Percentiles rank a stretch among this genome's conserved stretches.
phyloP scores from a whole-genome alignment of 1,284 basidiomycete species.

The Pisolithus thermaeus region DNA sequence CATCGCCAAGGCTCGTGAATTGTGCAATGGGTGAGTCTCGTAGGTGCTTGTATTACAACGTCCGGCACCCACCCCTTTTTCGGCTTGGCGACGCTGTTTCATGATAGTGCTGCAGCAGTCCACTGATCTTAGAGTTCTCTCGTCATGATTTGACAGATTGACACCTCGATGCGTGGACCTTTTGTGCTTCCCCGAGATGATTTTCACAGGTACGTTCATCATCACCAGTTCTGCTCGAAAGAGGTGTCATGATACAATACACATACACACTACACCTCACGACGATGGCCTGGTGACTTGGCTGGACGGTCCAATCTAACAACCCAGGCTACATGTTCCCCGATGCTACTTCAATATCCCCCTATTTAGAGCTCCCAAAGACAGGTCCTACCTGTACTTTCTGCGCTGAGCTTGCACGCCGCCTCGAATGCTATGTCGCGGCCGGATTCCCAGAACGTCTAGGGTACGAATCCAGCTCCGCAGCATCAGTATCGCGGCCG shows the following conservation, averaged over 20 bases:
- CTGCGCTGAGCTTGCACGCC: conserved; percentile 58
- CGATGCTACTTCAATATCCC: conserved; percentile 57
- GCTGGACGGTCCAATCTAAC: too few species aligned
- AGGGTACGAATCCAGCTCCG: conserved; percentile 27
- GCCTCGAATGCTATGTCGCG: conserved; percentile 67
- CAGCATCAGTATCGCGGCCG: not conserved
- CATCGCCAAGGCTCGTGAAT: conserved; percentile 51
- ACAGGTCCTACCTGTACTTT: conserved; percentile 70
- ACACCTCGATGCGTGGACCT: conserved; percentile 69
- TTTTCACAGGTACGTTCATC: conserved; percentile 57
- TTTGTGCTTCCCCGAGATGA: conserved; percentile 89
- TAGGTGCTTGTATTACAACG: not conserved
- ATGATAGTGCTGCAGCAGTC: not conserved
- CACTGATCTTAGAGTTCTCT: not conserved
- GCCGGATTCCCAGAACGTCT: conserved; percentile 80
- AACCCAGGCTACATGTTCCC: conserved; percentile 79
- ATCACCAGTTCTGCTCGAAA: too few species aligned
- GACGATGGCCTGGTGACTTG: too few species aligned
- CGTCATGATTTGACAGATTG: conserved; percentile 40
- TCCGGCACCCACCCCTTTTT: not conserved
- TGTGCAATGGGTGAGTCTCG: conserved; percentile 56
- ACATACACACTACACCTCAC: too few species aligned
- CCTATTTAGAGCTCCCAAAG: conserved; percentile 69
- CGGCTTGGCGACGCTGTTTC: not conserved
- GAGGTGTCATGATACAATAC: too few species aligned